Percentiles rank a stretch among this genome's conserved stretches.
These are phyloP conservation scores for Kingdonia uniflora DNA, from an alignment of 164 flowering plant species.

Conservation along the genomic window DNA sequence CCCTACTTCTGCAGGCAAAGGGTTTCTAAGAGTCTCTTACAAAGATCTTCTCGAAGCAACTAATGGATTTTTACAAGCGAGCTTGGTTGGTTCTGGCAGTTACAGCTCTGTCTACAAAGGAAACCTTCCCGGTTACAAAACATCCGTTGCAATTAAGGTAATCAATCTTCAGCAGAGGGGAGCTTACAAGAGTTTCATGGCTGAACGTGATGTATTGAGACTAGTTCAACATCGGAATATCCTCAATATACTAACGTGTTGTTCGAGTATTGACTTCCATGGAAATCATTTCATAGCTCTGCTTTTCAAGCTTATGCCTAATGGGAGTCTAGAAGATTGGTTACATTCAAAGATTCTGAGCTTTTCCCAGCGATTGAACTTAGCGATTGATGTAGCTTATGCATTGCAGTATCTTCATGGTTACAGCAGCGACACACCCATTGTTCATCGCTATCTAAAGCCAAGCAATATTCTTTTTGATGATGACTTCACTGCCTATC, in stretches of 20 bases:
- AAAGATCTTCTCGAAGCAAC: not conserved
- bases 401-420: conserved; percentile 6
- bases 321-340: conserved; percentile 4
- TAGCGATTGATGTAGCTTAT: not conserved
- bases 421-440: not conserved
- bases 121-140: not conserved
- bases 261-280: conserved; percentile 5
- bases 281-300: conserved; percentile 5
- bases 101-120: conserved; percentile 8
- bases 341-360: not conserved
- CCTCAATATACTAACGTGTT: not conserved
- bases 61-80: not conserved
- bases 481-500: not conserved
- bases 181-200: conserved; percentile 5
- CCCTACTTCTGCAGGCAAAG: not conserved
- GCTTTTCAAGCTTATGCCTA: conserved; percentile 1
- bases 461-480: conserved; percentile 5
- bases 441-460: conserved; percentile 7
- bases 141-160: conserved; percentile 3
- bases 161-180: not conserved
- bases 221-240: conserved; percentile 1
- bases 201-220: conserved; percentile 7
- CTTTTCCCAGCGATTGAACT: not conserved
- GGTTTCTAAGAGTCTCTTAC: not conserved
- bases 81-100: conserved; percentile 7